These are phyloP conservation scores for Graphiopsis chlorocephala DNA, from an alignment of 2,329 filamentous ascomycete genomes.

Conservation along the genomic window DNA sequence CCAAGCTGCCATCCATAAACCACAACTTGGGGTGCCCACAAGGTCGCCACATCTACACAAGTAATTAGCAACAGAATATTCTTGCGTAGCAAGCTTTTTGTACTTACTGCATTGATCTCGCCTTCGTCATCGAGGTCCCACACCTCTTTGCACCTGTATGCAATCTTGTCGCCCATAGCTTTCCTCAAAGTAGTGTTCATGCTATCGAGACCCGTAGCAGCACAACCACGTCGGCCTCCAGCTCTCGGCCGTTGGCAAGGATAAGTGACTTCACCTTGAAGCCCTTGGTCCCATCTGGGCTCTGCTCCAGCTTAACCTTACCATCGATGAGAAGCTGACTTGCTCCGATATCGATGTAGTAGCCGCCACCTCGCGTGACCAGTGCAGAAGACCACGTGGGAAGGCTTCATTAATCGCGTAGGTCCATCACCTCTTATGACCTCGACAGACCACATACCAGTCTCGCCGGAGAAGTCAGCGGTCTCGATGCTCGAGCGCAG, in stretches of 20 bases:
- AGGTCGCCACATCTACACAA: constrained; percentile 38
- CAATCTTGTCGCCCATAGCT: constrained; percentile 62
- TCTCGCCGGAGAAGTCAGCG: constrained; percentile 48
- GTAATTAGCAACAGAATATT: not conserved
- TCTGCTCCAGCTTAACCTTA: constrained; percentile 57
- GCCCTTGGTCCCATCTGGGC: constrained; percentile 48
- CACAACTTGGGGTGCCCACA: constrained; percentile 40
- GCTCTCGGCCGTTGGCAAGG: constrained; percentile 51
- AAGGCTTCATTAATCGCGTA: constrained; percentile 58
- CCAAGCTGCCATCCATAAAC: constrained; percentile 41
- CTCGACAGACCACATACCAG: constrained; percentile 55
- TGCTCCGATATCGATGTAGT: constrained; percentile 68
- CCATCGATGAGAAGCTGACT: constrained; percentile 61
- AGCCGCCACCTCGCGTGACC: constrained; percentile 61
- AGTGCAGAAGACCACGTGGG: constrained; percentile 65
- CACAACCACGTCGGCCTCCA: constrained; percentile 63
- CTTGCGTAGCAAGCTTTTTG: constrained; percentile 19
- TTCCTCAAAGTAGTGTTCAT: constrained; percentile 63
- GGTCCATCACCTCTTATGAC: constrained; percentile 43
- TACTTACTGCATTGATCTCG: constrained; percentile 28
- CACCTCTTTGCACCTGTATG: constrained; percentile 53
- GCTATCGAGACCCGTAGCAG: constrained; percentile 59
- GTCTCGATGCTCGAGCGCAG: constrained; percentile 50
- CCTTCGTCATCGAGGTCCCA: constrained; percentile 42
- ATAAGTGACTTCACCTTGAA: constrained; percentile 46